phyloP scores from a whole-genome alignment of 2,329 filamentous ascomycete genomes.

The Arthrobotrys entomopaga region DNA sequence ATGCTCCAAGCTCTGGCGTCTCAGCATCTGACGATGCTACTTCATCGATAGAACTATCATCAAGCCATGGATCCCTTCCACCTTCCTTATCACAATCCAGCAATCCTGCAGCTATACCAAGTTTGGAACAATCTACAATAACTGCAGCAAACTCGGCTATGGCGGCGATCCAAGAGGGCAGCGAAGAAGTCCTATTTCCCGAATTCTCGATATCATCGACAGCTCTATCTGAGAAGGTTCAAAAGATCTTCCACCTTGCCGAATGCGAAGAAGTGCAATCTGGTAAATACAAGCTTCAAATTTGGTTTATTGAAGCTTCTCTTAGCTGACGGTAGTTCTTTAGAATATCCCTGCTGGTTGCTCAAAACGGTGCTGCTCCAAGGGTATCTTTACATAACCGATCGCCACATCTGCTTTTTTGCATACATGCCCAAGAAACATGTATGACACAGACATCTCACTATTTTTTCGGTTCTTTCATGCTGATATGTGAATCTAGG shows the following conservation, averaged over 20 bases:
- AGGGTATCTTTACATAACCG: slow-evolving; percentile 94
- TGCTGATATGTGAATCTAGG: slow-evolving; percentile 64
- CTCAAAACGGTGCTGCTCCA: slow-evolving; percentile 90
- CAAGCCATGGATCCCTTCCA: slow-evolving; percentile 39
- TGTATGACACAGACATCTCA: slow-evolving; percentile 65
- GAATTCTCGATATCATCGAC: slow-evolving; percentile 54
- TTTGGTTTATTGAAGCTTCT: slow-evolving; percentile 30
- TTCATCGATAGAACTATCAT: slow-evolving; percentile 47
- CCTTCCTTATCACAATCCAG: slow-evolving; percentile 53
- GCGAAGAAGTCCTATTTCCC: slow-evolving; percentile 53
- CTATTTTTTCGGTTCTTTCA: not conserved
- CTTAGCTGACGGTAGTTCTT: slow-evolving; percentile 46
- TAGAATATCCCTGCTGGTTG: slow-evolving; percentile 93
- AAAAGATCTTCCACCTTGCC: slow-evolving; percentile 86
- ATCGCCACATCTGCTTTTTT: slow-evolving; percentile 94
- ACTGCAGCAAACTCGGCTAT: slow-evolving; percentile 56
- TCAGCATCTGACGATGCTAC: slow-evolving; percentile 40
- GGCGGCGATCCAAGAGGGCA: slow-evolving; percentile 56
- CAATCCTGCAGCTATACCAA: slow-evolving; percentile 50
- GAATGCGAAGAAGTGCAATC: slow-evolving; percentile 84
- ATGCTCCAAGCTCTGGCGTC: slow-evolving; percentile 32
- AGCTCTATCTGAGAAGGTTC: slow-evolving; percentile 74
- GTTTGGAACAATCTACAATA: slow-evolving; percentile 46
- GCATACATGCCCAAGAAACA: slow-evolving; percentile 95
- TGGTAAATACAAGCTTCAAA: slow-evolving; percentile 64